Evolutionary conservation across 2,329 filamentous ascomycete genomes (phyloP).

Genomic region (Trichoderma sp.): DNA sequence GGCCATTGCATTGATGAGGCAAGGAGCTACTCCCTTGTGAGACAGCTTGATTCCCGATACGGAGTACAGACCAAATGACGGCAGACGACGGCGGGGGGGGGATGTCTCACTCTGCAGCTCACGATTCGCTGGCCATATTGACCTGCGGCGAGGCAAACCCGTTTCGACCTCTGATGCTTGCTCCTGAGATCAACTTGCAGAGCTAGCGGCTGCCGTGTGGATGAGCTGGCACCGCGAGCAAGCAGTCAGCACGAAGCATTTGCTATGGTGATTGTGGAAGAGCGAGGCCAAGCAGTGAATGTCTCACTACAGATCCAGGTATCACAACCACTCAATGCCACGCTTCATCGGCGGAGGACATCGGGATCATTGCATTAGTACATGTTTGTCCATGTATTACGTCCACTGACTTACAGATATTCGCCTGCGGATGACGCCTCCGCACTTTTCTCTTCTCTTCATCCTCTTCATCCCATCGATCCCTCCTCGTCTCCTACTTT

Average conservation of each 20-base stretch:
- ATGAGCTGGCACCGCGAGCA: constrained; percentile 27
- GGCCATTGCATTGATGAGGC: not conserved
- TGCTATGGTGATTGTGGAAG: constrained; percentile 6
- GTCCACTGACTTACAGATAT: not conserved
- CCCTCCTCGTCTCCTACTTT: not conserved
- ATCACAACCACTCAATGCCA: constrained; percentile 5
- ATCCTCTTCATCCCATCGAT: not conserved
- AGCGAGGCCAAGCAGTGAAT: constrained; percentile 1
- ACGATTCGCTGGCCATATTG: constrained; percentile 20
- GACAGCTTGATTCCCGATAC: constrained; percentile 24
- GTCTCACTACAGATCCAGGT: constrained; percentile 27
- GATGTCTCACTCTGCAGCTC: constrained; percentile 20
- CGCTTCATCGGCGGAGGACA: not conserved
- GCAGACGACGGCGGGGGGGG: constrained; percentile 11
- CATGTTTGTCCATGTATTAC: constrained; percentile 12
- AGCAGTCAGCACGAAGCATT: not conserved
- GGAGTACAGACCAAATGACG: constrained; percentile 17
- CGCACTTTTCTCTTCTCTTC: not conserved
- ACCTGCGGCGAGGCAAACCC: constrained; percentile 5
- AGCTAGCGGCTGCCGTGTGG: constrained; percentile 29
- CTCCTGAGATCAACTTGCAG: constrained; percentile 18
- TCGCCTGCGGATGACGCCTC: not conserved
- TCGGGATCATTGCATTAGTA: not conserved
- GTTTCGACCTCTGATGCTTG: constrained; percentile 6
- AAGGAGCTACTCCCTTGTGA: constrained; percentile 12